Evolutionary conservation across 2,329 filamentous ascomycete species (phyloP).

Genomic region (Ophiostoma piceae): DNA sequence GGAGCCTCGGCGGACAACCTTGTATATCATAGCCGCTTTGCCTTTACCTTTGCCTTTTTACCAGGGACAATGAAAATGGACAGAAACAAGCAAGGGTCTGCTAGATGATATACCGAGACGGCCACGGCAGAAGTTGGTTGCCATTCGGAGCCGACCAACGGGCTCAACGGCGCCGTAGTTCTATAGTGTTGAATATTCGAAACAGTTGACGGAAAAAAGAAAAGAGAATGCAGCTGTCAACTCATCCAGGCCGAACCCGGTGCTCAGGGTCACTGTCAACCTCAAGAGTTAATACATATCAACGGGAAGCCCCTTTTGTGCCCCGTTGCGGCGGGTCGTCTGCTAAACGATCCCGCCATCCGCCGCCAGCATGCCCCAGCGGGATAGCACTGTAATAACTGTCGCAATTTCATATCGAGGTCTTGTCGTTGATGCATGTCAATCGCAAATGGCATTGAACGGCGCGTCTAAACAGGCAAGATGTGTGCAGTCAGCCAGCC

Average conservation of each 20-base stretch:
- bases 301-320: slow-evolving; percentile 1
- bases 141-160: neutral
- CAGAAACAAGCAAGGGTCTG: neutral
- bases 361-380: neutral
- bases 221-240: neutral
- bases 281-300: neutral
- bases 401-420: too few species aligned
- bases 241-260: neutral
- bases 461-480: too few species aligned
- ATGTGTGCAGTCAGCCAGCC: too few species aligned
- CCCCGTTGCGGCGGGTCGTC: neutral
- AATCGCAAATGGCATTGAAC: too few species aligned
- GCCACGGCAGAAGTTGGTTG: neutral
- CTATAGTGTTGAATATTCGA: neutral
- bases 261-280: neutral
- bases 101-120: neutral
- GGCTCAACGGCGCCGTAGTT: neutral
- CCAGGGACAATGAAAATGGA: neutral
- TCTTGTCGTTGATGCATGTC: too few species aligned
- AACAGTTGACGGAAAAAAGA: neutral
- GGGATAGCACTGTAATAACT: neutral
- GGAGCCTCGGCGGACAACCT: neutral
- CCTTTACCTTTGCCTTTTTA: slow-evolving; percentile 9
- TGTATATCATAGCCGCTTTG: neutral
- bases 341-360: neutral